Percentiles rank a stretch among this genome's conserved stretches.
Evolutionary conservation across 2,329 filamentous ascomycete genomes (phyloP).

Genomic region (Colletotrichum sp.): DNA sequence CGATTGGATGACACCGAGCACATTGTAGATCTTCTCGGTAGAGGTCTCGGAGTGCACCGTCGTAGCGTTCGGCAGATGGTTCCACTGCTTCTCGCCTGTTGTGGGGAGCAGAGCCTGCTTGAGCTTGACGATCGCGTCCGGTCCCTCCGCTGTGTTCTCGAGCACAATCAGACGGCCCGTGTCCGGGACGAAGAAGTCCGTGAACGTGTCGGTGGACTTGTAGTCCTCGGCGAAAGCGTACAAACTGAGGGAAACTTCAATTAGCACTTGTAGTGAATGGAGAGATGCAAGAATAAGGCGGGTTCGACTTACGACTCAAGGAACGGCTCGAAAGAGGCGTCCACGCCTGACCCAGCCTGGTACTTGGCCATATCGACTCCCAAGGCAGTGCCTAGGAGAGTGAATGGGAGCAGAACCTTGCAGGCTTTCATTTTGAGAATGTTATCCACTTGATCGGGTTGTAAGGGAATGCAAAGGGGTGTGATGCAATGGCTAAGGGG

Average conservation of each 20-base stretch:
- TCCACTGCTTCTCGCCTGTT: slow-evolving; percentile 6
- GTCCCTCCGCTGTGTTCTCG: background rate
- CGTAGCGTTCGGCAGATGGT: slow-evolving; percentile 7
- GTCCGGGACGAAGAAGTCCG: slow-evolving; percentile 2
- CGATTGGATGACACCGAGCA: background rate
- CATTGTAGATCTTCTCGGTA: background rate
- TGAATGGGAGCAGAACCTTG: background rate
- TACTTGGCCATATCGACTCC: slow-evolving; percentile 3
- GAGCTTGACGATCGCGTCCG: background rate
- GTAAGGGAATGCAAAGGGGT: background rate
- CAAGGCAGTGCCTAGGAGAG: background rate
- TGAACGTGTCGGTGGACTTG: slow-evolving; percentile 3
- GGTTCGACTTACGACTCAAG: background rate
- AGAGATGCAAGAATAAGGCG: background rate
- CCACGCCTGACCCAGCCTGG: background rate
- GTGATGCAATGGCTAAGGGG: background rate
- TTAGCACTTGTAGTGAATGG: background rate
- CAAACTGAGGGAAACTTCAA: background rate
- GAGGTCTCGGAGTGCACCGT: background rate
- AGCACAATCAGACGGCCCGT: slow-evolving; percentile 1
- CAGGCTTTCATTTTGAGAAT: background rate
- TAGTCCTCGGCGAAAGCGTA: slow-evolving; percentile 7
- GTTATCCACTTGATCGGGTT: background rate
- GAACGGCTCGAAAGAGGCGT: background rate
- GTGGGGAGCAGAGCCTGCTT: slow-evolving; percentile 5